Percentiles rank a stretch among this genome's conserved stretches.
These are phyloP conservation scores for Fraxinus baroniana DNA, from an alignment of 305 asterid species.

Conservation along the genomic window DNA sequence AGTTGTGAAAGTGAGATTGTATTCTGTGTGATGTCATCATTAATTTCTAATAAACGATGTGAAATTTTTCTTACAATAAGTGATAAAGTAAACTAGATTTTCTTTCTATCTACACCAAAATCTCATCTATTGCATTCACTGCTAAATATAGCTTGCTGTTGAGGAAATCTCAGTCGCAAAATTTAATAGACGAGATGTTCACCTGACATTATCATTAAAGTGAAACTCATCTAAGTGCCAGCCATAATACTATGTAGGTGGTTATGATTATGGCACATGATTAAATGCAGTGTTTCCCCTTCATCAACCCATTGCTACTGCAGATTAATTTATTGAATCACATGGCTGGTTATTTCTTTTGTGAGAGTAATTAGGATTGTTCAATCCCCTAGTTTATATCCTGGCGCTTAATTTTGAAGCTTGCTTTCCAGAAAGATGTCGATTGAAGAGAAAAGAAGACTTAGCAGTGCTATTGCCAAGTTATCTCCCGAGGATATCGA, in stretches of 20 bases:
- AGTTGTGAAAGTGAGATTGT: neutral
- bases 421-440: constrained; percentile 65
- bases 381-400: neutral
- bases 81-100: neutral
- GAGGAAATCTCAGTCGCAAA: neutral
- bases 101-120: neutral
- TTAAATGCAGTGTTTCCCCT: neutral
- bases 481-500: constrained; percentile 73
- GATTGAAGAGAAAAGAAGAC: constrained; percentile 74
- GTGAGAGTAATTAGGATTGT: neutral
- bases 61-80: neutral
- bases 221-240: neutral
- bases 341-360: neutral
- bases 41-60: neutral
- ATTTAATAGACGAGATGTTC: neutral
- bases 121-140: neutral
- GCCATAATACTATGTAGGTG: neutral
- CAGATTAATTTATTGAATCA: neutral
- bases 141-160: neutral
- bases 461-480: constrained; percentile 64
- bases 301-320: neutral
- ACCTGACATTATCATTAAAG: neutral
- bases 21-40: neutral
- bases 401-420: constrained; percentile 9
- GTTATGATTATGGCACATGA: neutral